phyloP scores from a whole-genome alignment of 768 basidiomycete species.

The Chalciporus chontae region DNA sequence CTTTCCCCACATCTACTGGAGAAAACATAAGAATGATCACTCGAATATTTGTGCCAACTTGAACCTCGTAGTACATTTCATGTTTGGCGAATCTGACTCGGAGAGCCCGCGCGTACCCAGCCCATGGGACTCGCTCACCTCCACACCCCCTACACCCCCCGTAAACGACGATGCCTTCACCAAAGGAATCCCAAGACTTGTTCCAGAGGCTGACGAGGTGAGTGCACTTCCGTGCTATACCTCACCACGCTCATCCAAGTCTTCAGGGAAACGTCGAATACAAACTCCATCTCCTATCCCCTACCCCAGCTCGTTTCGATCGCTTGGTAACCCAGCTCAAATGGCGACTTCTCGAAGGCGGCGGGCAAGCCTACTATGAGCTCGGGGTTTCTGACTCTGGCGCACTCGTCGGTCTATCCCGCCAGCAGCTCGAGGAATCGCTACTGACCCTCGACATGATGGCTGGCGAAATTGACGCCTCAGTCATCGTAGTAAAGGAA shows the following conservation, averaged over 20 bases:
- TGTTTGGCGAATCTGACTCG: conserved; percentile 83
- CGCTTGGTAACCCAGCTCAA: conserved; percentile 93
- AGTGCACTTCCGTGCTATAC: conserved; percentile 1
- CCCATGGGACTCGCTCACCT: conserved; percentile 78
- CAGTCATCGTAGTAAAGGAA: conserved; percentile 87
- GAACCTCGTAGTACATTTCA: conserved; percentile 25
- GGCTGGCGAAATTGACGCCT: conserved; percentile 92
- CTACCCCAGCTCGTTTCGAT: conserved; percentile 70
- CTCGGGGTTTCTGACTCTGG: conserved; percentile 85
- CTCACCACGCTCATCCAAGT: neutral
- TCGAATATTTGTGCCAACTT: conserved; percentile 45
- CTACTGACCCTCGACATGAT: conserved; percentile 88
- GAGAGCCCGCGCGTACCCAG: conserved; percentile 77
- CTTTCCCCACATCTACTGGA: neutral
- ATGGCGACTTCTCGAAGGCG: conserved; percentile 87
- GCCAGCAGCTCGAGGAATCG: conserved; percentile 72
- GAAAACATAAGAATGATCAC: conserved; percentile 42
- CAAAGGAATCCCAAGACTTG: conserved; percentile 56
- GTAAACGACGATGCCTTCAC: conserved; percentile 25
- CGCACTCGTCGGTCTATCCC: conserved; percentile 73
- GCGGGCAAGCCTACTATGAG: conserved; percentile 82
- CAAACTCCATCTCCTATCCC: conserved; percentile 84
- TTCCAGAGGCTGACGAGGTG: conserved; percentile 72
- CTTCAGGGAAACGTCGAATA: conserved; percentile 86
- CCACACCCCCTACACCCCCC: conserved; percentile 44